Conservation (phyloP, 2,329 filamentous ascomycete species). For the Hypoxylon rubiginosum region DNA sequence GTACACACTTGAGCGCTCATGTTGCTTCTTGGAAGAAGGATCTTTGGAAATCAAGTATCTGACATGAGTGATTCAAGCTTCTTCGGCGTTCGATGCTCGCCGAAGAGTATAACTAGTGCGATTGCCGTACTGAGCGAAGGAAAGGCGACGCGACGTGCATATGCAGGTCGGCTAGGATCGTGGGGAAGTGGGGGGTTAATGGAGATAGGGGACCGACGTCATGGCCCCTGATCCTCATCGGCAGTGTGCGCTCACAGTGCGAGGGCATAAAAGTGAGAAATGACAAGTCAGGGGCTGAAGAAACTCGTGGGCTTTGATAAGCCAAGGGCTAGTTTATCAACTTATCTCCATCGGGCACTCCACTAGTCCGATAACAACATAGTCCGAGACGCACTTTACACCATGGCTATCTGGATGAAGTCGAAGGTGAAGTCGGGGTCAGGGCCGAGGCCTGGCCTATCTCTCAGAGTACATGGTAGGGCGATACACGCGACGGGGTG, state of each 20-base stretch:
- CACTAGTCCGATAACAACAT: background rate
- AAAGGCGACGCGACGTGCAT: conserved; percentile 40
- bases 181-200: conserved; percentile 32
- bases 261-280: background rate
- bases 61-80: background rate
- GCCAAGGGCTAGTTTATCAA: background rate
- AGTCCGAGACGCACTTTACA: background rate
- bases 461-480: conserved; percentile 3
- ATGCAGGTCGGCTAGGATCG: conserved; percentile 14
- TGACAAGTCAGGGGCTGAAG: background rate
- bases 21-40: background rate
- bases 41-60: background rate
- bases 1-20: background rate
- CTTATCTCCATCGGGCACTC: conserved; percentile 10
- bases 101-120: background rate
- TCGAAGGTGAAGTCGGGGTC: background rate
- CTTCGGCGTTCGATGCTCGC: background rate
- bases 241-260: conserved; percentile 7
- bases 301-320: background rate
- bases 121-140: conserved; percentile 19
- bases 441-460: conserved; percentile 9
- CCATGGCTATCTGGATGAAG: background rate
- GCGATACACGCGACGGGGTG: conserved; percentile 18
- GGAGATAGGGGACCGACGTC: conserved; percentile 1
- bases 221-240: conserved; percentile 6